Evolutionary conservation across 129 eudicot species (phyloP).

Genomic region (Flaveria ramosissima): DNA sequence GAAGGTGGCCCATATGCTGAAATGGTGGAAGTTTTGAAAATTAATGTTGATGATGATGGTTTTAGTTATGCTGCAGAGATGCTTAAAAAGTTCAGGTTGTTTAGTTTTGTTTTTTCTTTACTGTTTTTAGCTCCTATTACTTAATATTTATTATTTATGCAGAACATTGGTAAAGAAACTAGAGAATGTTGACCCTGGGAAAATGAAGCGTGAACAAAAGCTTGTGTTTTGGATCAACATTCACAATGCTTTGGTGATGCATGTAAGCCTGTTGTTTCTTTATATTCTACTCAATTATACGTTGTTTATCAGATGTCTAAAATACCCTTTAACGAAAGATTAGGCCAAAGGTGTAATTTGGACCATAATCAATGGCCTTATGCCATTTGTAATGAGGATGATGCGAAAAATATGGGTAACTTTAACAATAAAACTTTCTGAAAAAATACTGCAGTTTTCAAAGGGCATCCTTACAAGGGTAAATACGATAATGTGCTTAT

Average conservation of each 20-base stretch:
- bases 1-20: conserved; percentile 51
- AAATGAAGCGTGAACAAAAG: conserved; percentile 88
- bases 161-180: conserved; percentile 76
- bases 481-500: conserved; percentile 14
- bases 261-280: conserved; percentile 47
- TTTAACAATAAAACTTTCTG: not conserved
- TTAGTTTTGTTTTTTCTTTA: not conserved
- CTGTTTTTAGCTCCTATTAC: not conserved
- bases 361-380: not conserved
- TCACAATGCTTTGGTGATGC: conserved; percentile 93
- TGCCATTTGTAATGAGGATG: not conserved
- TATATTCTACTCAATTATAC: not conserved
- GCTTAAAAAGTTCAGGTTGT: conserved; percentile 78
- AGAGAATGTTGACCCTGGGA: conserved; percentile 71
- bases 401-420: not conserved
- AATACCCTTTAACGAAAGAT: not conserved
- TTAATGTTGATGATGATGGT: conserved; percentile 68
- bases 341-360: not conserved
- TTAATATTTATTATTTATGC: conserved; percentile 22
- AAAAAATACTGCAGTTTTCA: not conserved
- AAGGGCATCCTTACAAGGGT: not conserved
- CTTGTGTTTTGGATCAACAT: conserved; percentile 86
- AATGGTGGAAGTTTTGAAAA: conserved; percentile 62
- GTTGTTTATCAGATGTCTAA: conserved; percentile 4
- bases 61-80: conserved; percentile 61